Percentiles rank a stretch among this genome's conserved stretches.
These are phyloP conservation scores for Metschnikowia baotianmanensis DNA, from an alignment of 805 yeast species.

Conservation along the genomic window DNA sequence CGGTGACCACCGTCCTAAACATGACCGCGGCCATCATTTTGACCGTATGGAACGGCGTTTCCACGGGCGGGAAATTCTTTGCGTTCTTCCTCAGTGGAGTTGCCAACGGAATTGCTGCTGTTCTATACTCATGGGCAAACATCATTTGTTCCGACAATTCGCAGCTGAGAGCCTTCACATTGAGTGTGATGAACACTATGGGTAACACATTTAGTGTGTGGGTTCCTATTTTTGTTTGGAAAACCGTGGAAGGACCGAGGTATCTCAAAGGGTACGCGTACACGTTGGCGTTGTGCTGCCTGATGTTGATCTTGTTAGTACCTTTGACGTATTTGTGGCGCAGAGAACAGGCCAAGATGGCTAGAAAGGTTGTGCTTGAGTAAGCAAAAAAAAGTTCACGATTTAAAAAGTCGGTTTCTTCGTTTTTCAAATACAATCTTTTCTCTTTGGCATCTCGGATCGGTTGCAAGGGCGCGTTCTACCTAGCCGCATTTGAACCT, in stretches of 20 bases:
- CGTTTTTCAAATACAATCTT: too few species aligned
- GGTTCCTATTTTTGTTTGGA: slow-evolving; percentile 21
- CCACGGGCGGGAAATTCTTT: slow-evolving; percentile 11
- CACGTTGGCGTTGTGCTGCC: slow-evolving; percentile 19
- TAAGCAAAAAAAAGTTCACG: neutral
- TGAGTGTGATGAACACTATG: slow-evolving; percentile 18
- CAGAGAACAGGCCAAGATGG: slow-evolving; percentile 1
- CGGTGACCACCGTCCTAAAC: slow-evolving; percentile 12
- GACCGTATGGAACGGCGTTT: slow-evolving; percentile 11
- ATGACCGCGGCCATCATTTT: slow-evolving; percentile 13
- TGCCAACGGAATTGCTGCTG: slow-evolving; percentile 17
- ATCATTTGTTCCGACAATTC: slow-evolving; percentile 16
- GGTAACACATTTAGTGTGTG: slow-evolving; percentile 18
- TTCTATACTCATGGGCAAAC: slow-evolving; percentile 19
- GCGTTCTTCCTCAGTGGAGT: slow-evolving; percentile 18
- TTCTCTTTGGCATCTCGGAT: too few species aligned
- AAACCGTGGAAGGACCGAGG: slow-evolving; percentile 17
- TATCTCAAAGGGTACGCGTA: slow-evolving; percentile 18
- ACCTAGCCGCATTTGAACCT: too few species aligned
- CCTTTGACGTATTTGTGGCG: slow-evolving; percentile 24
- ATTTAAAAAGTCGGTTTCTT: too few species aligned
- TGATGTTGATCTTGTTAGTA: slow-evolving; percentile 23
- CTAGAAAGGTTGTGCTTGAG: neutral
- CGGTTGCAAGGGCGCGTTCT: too few species aligned
- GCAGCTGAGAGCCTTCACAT: slow-evolving; percentile 16